phyloP scores from a whole-genome alignment of 148 eudicot genomes.

The Rhododendron griersonianum region DNA sequence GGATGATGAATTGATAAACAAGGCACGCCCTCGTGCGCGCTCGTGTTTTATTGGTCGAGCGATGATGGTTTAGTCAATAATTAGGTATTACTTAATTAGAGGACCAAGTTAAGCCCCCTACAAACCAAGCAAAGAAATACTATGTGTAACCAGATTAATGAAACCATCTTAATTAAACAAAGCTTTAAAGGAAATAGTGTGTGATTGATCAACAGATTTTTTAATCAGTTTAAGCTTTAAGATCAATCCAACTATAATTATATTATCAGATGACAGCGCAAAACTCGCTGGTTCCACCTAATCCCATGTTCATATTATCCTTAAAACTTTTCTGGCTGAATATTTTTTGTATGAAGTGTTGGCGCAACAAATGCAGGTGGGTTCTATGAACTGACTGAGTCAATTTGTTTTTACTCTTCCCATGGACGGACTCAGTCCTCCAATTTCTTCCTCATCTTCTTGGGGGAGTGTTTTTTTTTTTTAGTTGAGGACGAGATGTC shows the following conservation, averaged over 20 bases:
- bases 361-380: background rate
- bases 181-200: slow-evolving; percentile 12
- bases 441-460: background rate
- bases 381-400: background rate
- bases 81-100: background rate
- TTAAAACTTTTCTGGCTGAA: background rate
- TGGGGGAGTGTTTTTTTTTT: background rate
- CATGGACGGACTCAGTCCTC: background rate
- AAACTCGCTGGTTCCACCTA: slow-evolving; percentile 20
- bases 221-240: background rate
- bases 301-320: slow-evolving; percentile 18
- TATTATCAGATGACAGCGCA: slow-evolving; percentile 16
- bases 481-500: background rate
- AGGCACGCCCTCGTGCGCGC: slow-evolving; percentile 21
- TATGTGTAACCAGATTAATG: background rate
- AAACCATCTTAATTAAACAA: slow-evolving; percentile 15
- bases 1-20: slow-evolving; percentile 23
- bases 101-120: slow-evolving; percentile 37
- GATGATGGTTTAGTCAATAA: slow-evolving; percentile 14
- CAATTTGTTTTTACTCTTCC: background rate
- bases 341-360: background rate
- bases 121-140: slow-evolving; percentile 26
- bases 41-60: slow-evolving; percentile 4
- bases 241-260: background rate
- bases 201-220: background rate